These are phyloP conservation scores for Microbotryomycetes sp. DNA, from an alignment of 1,284 basidiomycete genomes.

Conservation along the genomic window DNA sequence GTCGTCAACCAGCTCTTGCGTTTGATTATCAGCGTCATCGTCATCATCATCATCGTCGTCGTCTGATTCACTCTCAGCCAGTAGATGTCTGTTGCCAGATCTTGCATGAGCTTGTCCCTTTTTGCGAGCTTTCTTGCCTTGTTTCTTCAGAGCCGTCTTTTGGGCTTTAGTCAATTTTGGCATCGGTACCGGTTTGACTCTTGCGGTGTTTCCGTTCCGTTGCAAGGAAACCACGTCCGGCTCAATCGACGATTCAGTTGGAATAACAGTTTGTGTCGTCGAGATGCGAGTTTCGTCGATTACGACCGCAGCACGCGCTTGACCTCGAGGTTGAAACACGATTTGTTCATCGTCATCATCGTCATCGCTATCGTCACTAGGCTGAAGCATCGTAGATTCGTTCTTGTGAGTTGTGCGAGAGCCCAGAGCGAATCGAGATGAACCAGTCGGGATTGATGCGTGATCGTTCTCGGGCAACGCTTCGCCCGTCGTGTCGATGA, in stretches of 20 bases:
- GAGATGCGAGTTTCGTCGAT: not conserved
- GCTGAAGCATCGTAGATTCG: not conserved
- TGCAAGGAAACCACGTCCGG: not conserved
- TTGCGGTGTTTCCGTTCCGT: not conserved
- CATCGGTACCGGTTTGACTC: not conserved
- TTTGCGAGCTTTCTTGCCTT: constrained; percentile 20
- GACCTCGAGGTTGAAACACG: not conserved
- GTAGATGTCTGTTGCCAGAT: constrained; percentile 15
- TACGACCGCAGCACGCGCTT: not conserved
- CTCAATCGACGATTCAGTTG: not conserved
- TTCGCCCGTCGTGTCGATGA: constrained; percentile 5
- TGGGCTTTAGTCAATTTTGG: constrained; percentile 16
- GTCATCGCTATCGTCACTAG: constrained; percentile 8
- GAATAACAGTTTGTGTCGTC: not conserved
- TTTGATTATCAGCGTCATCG: constrained; percentile 8
- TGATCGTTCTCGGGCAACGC: not conserved
- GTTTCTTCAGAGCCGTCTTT: constrained; percentile 9
- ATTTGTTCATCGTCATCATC: constrained; percentile 13
- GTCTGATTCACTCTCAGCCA: not conserved
- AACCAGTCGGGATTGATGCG: not conserved
- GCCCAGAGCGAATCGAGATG: constrained; percentile 4
- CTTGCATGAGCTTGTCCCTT: constrained; percentile 18
- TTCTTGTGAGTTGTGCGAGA: not conserved
- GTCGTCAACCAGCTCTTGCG: not conserved
- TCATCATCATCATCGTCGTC: not conserved